Base-by-base conservation (phyloP, 805 yeast species). In the Lipomyces kockii region DNA sequence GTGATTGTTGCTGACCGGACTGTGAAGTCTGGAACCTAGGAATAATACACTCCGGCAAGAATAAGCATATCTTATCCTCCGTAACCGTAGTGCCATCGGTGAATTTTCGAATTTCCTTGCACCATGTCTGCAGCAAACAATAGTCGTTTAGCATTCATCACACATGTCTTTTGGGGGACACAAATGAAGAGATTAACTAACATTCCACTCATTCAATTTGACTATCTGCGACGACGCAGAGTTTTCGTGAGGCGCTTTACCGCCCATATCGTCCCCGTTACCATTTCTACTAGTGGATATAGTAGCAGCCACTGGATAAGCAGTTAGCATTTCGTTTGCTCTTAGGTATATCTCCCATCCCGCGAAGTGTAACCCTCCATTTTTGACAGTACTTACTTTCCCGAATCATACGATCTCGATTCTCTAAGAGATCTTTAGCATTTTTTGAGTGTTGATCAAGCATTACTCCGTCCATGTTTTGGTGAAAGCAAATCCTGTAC, bases 61-160 rank as follows among this genome's bases (percentile, higher is more conserved):
- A 68, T 25, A 68, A 59, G 49, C 71, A 68, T n/a, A 68, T 34
- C 59, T 68, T 68, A 52, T 68, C 71, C 56, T 68, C 69, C 32
- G 64, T 62, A 29, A 68, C 60, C 0, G 55, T 51, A 6, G 63
- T 58, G 8, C 71, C 69, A 60, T 68, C 71, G 20, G 66, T 22
- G 52, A 68, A 68, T 11, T 62, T 62, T 14, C 71, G 64, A n/a
- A 63, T 51, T 32, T 68, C 71, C 59, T 65, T 65, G 58, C 71
- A 68, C 71, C 71, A 68, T n/a, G 69, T 60, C 71, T 68, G 35
- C 34, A 25, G 22, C 49, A 17, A 43, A 43, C 9, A 43, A 8
- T 43, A 49, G 32, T 11, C 9, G 55, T n/a, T 25, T 22, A 53
- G 43, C 49, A 20, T 29, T 14, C 43, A 51, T 25, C 60, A n/a